Evolutionary conservation across 2,329 filamentous ascomycete species (phyloP), one percentile per base, ranked within the genome.

Genomic region (Beauveria sp.): DNA sequence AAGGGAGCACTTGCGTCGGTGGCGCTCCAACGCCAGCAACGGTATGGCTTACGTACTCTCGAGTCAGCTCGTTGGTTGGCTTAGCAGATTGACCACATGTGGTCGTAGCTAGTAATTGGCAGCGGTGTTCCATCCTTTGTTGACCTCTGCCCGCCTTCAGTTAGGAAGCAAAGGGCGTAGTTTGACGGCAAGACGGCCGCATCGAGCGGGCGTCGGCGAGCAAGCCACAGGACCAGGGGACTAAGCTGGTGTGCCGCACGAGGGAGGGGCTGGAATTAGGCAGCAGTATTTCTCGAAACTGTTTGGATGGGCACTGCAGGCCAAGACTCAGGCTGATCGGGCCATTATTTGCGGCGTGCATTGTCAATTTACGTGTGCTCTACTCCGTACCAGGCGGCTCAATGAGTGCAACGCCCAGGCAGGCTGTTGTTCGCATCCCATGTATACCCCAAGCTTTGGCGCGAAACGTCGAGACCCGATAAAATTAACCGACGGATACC

Each of bases 221-320:
- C 52, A 55, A 45, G 38, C 52, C 38, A n/a, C 40, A 45, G 9
- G 40, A 22, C 40, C 53, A 31, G 16, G 53, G 24, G 16, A 16
- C 22, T 26, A n/a, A 16, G 12, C 22, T 56, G 40, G 24, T 24
- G 53, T 48, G 54, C n/a, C 40, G 54, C 54, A 49, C 53, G 38
- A 26, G 54, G 45, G 54, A 58, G 54, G 54, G 54, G 54, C 45
- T 58, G 18, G 31, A 46, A 45, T 45, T 58, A 58, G 54, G 54
- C 54, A 58, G 54, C 54, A 58, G 43, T 38, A 58, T 58, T 49
- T 58, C 54, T 49, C 42, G 43, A 49, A 38, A 38, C 49, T 58
- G 43, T 20, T 26, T 42, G 40, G 24, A 45, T 10, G n/a, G 42
- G 10, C 38, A 16, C 31, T 45, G 40, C 24, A 9, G 26, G 24